Conservation (phyloP, 2,329 filamentous ascomycete genomes). For the Byssothecium circinans region DNA sequence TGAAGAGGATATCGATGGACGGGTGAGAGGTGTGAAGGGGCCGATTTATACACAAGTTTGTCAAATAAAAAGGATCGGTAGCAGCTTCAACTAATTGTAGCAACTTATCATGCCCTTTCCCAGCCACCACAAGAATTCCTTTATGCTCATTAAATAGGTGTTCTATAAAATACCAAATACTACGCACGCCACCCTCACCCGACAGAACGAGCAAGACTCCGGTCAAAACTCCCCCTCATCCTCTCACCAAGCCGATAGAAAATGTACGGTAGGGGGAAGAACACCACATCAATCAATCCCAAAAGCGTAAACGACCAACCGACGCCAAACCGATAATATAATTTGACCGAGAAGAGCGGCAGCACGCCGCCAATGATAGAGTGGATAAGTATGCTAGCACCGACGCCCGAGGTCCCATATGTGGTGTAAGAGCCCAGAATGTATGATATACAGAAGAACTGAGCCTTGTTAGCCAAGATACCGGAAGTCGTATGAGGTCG, state of each 20-base stretch:
- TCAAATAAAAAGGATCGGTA: too few species aligned
- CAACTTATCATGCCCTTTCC: too few species aligned
- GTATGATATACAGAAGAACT: slow-evolving; percentile 6
- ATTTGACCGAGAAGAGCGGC: slow-evolving; percentile 13
- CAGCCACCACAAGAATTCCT: too few species aligned
- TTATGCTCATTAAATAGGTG: too few species aligned
- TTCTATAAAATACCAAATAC: too few species aligned
- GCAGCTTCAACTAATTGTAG: too few species aligned
- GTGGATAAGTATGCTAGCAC: slow-evolving; percentile 26
- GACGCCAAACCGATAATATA: slow-evolving; percentile 16
- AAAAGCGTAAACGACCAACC: slow-evolving; percentile 51
- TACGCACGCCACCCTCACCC: too few species aligned
- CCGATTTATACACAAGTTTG: too few species aligned
- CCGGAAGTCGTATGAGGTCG: background rate
- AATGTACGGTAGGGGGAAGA: slow-evolving; percentile 68
- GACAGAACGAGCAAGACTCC: background rate
- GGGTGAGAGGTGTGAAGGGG: too few species aligned
- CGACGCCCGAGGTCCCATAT: slow-evolving; percentile 33
- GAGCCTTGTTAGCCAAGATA: background rate
- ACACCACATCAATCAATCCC: slow-evolving; percentile 67
- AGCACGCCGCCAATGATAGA: slow-evolving; percentile 16
- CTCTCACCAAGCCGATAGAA: slow-evolving; percentile 67
- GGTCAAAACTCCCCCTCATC: slow-evolving; percentile 42
- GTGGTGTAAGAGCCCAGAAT: slow-evolving; percentile 8
- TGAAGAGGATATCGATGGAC: too few species aligned